Base-by-base conservation (phyloP, 495 filamentous ascomycete genomes). In the Sphaerosporella brunnea region DNA sequence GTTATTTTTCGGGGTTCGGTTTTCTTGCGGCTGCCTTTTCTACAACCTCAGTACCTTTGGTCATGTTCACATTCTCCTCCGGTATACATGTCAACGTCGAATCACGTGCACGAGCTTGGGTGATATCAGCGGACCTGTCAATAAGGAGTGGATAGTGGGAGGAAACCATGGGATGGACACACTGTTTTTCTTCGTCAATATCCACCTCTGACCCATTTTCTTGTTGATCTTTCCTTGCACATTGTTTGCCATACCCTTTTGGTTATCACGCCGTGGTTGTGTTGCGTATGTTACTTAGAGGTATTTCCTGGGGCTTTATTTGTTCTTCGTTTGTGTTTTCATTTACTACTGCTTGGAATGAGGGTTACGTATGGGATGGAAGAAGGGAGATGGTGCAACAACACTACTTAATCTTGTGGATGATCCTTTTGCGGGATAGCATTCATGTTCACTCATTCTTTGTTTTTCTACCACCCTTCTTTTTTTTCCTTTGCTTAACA, bases 41-140 rank as follows among this genome's bases (percentile, higher is more conserved):
- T 9, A 9, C 35, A 9, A 37, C 5, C 28, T 15, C 7, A 37
- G 18, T 18, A 37, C 35, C 35, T 37, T 37, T 37, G 5, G 35
- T 18, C 16, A 37, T 37, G 8, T 18, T 37, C 9, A 9, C 35
- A 18, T 9, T 18, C 16, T 15, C 15, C 16, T 4, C 9, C 8
- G 35, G 16, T 18, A 37, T 37, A 37, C 35, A 37, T 37, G 4
- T 8, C 35, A 18, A 37, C 16, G 16, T 37, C 35, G 35, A 37
- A 37, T 37, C 35, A 37, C 35, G 35, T 37, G 35, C 5, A 37
- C 35, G 35, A 37, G 35, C 35, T 37, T 18, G 35, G 15, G 35
- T 15, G 35, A 37, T 37, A 32, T 37, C 18, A 9, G 35, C 35
- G 16, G 15, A 37, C 16, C n/a, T 37, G 35, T 9, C 35, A 37